Base-by-base conservation (phyloP, 805 yeast species). In the Candida jianshihensis region DNA sequence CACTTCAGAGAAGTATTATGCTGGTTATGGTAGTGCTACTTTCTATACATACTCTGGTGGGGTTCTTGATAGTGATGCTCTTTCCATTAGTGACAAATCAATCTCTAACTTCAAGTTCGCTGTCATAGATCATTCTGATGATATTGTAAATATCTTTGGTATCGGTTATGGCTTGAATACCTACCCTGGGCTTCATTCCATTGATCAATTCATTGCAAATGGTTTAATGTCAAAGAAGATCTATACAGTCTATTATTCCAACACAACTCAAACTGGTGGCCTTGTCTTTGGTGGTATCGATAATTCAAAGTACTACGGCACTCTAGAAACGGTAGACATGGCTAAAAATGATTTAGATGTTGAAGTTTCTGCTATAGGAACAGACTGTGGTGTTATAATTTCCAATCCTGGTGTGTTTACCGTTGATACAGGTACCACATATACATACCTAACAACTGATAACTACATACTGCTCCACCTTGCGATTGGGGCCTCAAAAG, bases 201-300 rank as follows among this genome's bases (percentile, higher is more conserved):
- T 33, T 4, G 33, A 39, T 13, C 19, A 13, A 11, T 27, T 48
- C 12, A 19, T 27, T 13, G 20, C 27, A 2, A 18, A 28, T 3
- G 42, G 42, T 5, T 6, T 26, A 4, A 38, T 38, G 12, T 12
- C 35, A 6, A 43, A 47, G 34, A 42, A 32, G 22, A 36, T 45
- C 4, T 41, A 47, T 30, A 35, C 36, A 14, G 16, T 39, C 1
- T 42, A 39, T 14, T 18, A 31, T 15, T 38, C 36, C n/a, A 6
- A 31, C n/a, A 33, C 17, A 3, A 15, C 34, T 1, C n/a, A 28
- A 5, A 25, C 26, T 3, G 54, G 51, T 26, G 41, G 38, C 6
- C 19, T 50, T 14, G 28, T 50, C 8, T 38, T 50, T 38, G 55
- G 53, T 35, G 55, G 53, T 21, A 7, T 50, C 9, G 50, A 50